Evolutionary conservation across 352 stramenopile genomes (phyloP), one percentile per base, ranked within the genome.

Genomic region (Globisporangium iwayamae): DNA sequence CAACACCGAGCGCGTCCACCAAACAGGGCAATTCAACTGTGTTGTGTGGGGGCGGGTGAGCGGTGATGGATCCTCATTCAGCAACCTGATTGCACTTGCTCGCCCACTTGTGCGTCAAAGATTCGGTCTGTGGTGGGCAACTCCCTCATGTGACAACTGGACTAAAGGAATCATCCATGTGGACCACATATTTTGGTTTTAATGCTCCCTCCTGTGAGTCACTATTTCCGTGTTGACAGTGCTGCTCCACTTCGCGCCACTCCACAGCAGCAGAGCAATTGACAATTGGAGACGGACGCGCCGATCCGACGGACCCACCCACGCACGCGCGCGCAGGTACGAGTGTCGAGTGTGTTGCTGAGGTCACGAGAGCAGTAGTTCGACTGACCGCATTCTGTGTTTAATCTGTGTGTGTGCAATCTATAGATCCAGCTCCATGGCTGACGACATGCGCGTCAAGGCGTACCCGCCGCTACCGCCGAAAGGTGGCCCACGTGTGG

Each of bases 371-470:
- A 4, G 8, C 48, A 25, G 28, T 16, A 56, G 50, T 39, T 5
- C 43, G 6, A 48, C 18, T 22, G 30, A 57, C 16, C 1, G 51
- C 51, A 57, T 20, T 22, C 5, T n/a, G 28, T 10, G 7, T 11
- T 7, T 56, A 18, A 16, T 39, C 28, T 20, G 13, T 25, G 48
- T 36, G 9, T 52, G 20, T 54, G 13, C 20, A 20, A 20, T 32
- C 4, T 28, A 25, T 13, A 58, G n/a, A 16, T 11, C 14, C 46
- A 38, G 51, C 41, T 28, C 25, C n/a, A 69, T 65, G 64, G 55
- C 36, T 36, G 62, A 77, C 70, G 69, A 87, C 70, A 82, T 87
- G 72, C 78, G 81, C 67, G 76, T 75, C 36, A 89, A 88, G 63
- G 53, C 56, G 63, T 93, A 89, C 71, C 83, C 83, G 63, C 61